Evolutionary conservation across 305 asterid species (phyloP), one percentile per base, ranked within the genome.

Genomic region (Coffea humblotiana): DNA sequence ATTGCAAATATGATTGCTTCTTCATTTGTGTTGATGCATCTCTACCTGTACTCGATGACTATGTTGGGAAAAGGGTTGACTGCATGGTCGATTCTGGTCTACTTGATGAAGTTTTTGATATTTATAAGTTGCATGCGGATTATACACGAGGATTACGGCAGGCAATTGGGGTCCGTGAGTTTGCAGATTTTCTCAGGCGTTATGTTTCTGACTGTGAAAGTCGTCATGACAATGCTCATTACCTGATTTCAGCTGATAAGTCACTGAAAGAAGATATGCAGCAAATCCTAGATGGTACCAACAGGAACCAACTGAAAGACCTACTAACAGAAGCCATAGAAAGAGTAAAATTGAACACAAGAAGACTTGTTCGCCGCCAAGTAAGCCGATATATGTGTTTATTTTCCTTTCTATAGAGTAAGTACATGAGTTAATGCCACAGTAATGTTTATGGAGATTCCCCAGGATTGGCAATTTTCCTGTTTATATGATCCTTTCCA

Each of bases 141-240:
- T 94, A 90, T 83, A 91, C 98, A 49, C 92, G 91, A 83, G 98
- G 98, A 32, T 83, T 96, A 77, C 85, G 90, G 83, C 99, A 96
- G 81, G 98, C 99, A 77, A 96, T 96, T 78, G 98, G 99, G 75
- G 98, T 94, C 32, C 84, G 96, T 27, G 99, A 96, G 88, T 96
- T 92, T 65, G 96, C 88, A 65, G 88, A 87, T 81, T 90, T 91
- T 86, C 84, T 95, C 8, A 85, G 79, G 77, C 77, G 56, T 84
- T 86, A 82, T 83, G 82, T 77, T 63, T 65, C 81, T 65, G 88
- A 88, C 76, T 23, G 67, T 79, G 81, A 75, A 61, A 65, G 64
- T 63, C 51, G 83, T 54, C 64, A 76, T 74, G 79, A 69, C 58
- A 70, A 27, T 54, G 63, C 81, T 75, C 27, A 45, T 27, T 51